Evolutionary conservation across 148 eudicot genomes (phyloP).

Genomic region (Heliosperma pusillum): DNA sequence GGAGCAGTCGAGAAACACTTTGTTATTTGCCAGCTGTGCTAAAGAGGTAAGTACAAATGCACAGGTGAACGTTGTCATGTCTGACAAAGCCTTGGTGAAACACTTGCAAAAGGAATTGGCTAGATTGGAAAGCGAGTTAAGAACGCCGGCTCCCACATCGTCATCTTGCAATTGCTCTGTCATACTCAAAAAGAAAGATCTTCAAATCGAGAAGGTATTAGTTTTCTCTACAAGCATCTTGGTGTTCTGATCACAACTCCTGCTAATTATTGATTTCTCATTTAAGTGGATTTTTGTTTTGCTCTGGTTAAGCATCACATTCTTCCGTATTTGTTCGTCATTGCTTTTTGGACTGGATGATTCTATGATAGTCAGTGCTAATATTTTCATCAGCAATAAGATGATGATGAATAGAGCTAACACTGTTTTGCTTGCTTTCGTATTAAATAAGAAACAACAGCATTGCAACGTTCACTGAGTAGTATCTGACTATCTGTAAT

Average conservation of each 20-base stretch:
- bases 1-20: slow-evolving; percentile 97
- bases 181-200: slow-evolving; percentile 72
- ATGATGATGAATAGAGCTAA: not conserved
- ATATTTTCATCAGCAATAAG: no score
- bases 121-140: slow-evolving; percentile 76
- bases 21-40: slow-evolving; percentile 89
- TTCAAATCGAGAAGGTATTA: slow-evolving; percentile 76
- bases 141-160: slow-evolving; percentile 63
- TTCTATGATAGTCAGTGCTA: not conserved
- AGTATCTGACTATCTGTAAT: not conserved
- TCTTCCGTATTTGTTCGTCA: not conserved
- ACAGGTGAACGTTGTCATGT: slow-evolving; percentile 94
- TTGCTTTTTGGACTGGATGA: not conserved
- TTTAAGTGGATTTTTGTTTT: not conserved
- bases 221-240: slow-evolving; percentile 2
- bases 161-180: slow-evolving; percentile 63
- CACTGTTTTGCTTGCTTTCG: not conserved
- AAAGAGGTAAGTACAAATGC: slow-evolving; percentile 95
- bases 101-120: slow-evolving; percentile 92
- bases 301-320: not conserved
- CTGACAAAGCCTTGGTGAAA: slow-evolving; percentile 95
- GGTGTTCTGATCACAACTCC: no score
- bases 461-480: not conserved
- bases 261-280: no score
- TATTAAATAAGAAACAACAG: not conserved